Conservation (phyloP, 495 filamentous ascomycete species). For the Penicillium cinerascens region DNA sequence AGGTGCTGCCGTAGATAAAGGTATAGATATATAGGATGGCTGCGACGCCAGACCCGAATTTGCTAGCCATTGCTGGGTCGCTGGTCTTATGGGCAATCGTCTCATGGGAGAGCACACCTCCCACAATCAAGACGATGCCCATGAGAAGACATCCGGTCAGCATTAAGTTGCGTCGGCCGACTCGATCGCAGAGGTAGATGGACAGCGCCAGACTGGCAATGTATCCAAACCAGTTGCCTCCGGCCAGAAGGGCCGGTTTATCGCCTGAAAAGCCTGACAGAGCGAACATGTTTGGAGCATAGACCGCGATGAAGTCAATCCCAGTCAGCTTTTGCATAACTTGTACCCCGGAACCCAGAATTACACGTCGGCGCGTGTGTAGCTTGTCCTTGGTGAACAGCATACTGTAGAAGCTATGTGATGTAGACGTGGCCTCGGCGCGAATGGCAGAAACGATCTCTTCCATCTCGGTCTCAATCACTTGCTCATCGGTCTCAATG, state of each 20-base stretch:
- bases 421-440: conserved; percentile 19
- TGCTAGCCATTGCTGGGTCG: conserved; percentile 5
- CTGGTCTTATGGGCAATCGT: conserved; percentile 1
- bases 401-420: conserved; percentile 22
- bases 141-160: conserved; percentile 15
- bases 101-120: conserved; percentile 18
- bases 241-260: conserved; percentile 42
- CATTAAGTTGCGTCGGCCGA: conserved; percentile 19
- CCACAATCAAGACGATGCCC: conserved; percentile 16
- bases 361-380: conserved; percentile 40
- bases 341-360: conserved; percentile 44
- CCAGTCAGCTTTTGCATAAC: conserved; percentile 46
- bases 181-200: conserved; percentile 24
- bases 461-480: conserved; percentile 27
- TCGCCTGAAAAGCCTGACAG: conserved; percentile 29
- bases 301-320: conserved; percentile 34
- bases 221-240: conserved; percentile 46
- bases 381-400: conserved; percentile 16
- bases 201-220: conserved; percentile 41
- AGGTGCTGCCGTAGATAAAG: conserved; percentile 45
- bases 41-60: conserved; percentile 33
- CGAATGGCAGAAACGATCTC: conserved; percentile 23
- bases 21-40: conserved; percentile 45
- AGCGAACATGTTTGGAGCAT: conserved; percentile 30
- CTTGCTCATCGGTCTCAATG: conserved; percentile 9